phyloP scores from a whole-genome alignment of 1,284 basidiomycete species.

The Xerocomus minutiporus region DNA sequence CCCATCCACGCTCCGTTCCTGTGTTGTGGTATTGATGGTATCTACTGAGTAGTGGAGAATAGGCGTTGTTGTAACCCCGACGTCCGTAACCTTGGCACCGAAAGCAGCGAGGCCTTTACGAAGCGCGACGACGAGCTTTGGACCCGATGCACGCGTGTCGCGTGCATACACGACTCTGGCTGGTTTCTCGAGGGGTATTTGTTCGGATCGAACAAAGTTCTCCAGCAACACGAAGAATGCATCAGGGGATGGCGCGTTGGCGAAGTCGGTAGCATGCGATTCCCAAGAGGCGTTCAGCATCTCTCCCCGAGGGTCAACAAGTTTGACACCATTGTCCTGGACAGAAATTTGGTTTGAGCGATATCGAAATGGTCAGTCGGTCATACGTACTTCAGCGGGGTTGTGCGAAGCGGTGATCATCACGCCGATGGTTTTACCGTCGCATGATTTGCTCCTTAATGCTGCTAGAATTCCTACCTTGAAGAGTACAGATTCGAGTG shows the following conservation, averaged over 20 bases:
- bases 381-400: conserved; percentile 73
- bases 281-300: conserved; percentile 99
- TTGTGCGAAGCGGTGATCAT: conserved; percentile 99
- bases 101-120: conserved; percentile 80
- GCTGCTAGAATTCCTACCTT: conserved; percentile 89
- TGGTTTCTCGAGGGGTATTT: conserved; percentile 78
- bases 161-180: conserved; percentile 86
- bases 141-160: conserved; percentile 90
- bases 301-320: conserved; percentile 97
- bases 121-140: conserved; percentile 76
- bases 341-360: neutral
- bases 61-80: conserved; percentile 90
- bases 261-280: conserved; percentile 79
- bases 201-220: conserved; percentile 58
- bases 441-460: conserved; percentile 84
- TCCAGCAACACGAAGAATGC: conserved; percentile 70
- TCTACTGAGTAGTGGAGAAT: conserved; percentile 94
- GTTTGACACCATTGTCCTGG: conserved; percentile 97
- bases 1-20: conserved; percentile 78
- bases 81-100: conserved; percentile 60
- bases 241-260: conserved; percentile 76
- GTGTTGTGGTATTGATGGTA: conserved; percentile 80
- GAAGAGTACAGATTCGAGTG: conserved; percentile 91
- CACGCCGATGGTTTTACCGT: conserved; percentile 90
- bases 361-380: neutral